These are phyloP conservation scores for Scheffersomyces stambukii DNA, from an alignment of 1,139 yeast species.

Conservation along the genomic window DNA sequence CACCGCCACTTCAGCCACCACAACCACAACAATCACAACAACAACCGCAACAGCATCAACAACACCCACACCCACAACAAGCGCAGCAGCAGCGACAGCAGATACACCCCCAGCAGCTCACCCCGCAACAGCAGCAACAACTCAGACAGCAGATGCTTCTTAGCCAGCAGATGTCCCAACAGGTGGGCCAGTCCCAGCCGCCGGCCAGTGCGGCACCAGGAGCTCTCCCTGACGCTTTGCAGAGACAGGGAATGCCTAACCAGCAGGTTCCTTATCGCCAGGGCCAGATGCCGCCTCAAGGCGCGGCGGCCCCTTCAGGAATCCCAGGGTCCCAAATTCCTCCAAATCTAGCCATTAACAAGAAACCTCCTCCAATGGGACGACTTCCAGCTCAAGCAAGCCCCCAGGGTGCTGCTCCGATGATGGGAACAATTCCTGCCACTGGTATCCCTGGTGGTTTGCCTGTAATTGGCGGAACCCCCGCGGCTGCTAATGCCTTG, in stretches of 20 bases:
- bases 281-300: no score
- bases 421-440: constrained; percentile 1
- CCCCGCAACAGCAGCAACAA: constrained; percentile 2
- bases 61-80: constrained; percentile 23
- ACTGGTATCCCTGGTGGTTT: constrained; percentile 1
- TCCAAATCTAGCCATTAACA: no score
- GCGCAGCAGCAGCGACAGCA: constrained; percentile 11
- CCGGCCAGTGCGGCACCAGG: no score
- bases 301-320: background rate
- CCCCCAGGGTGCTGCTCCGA: constrained; percentile 1
- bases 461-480: background rate
- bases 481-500: constrained; percentile 1
- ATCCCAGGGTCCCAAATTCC: no score
- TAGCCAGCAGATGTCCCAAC: constrained; percentile 6
- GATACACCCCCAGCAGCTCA: constrained; percentile 4
- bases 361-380: no score
- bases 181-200: constrained; percentile 2
- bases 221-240: no score
- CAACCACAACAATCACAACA: constrained; percentile 10
- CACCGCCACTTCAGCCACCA: constrained; percentile 1
- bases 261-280: no score
- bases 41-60: constrained; percentile 25
- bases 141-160: constrained; percentile 2
- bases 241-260: no score
- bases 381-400: no score